Evolutionary conservation across 257 asterid species (phyloP), one percentile per base, ranked within the genome.

Genomic region (Ophiorrhiza pumila): DNA sequence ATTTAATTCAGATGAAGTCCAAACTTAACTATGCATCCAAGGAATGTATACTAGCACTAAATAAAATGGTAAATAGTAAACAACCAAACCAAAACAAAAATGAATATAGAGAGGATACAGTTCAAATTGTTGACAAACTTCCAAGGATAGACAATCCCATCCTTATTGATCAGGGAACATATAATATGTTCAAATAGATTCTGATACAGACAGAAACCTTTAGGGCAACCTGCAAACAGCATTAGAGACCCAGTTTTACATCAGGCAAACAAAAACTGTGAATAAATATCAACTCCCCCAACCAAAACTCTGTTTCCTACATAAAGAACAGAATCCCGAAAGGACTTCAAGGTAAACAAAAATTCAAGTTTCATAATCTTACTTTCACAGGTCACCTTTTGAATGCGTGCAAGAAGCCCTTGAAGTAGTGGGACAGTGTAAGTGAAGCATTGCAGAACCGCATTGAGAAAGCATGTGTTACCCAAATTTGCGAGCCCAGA

Each of bases 401-500:
- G 84, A 39, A 62, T 68, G 74, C 72, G 74, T 1, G 75, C 79
- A 57, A 80, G 64, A 71, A 94, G 58, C 43, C 91, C 88, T 25
- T 79, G 80, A 76, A 94, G 86, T 65, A 94, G 85, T 4, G 96
- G 92, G n/a, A 91, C 96, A 0, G 95, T 86, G 78, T 94, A 91
- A 60, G 87, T 80, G 79, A 91, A 87, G 79, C 97, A 94, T 77
- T 94, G 99, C 86, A 94, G 76, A 52, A 94, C 87, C 1, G 96
- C 80, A 64, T 94, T 94, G 58, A 94, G 79, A 73, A 90, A 94
- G 87, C 99, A 94, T 7, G 99, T 91, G 68, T 94, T 94, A 31
- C 99, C 99, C 42, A 94, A 78, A 84, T 91, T 94, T 31, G 68
- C 82, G 72, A 94, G 74, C n/a, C 97, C 99, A 25, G 96, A 89